Conservation (phyloP, 2,329 filamentous ascomycete genomes). For the Trichoderma cornu-damae region DNA sequence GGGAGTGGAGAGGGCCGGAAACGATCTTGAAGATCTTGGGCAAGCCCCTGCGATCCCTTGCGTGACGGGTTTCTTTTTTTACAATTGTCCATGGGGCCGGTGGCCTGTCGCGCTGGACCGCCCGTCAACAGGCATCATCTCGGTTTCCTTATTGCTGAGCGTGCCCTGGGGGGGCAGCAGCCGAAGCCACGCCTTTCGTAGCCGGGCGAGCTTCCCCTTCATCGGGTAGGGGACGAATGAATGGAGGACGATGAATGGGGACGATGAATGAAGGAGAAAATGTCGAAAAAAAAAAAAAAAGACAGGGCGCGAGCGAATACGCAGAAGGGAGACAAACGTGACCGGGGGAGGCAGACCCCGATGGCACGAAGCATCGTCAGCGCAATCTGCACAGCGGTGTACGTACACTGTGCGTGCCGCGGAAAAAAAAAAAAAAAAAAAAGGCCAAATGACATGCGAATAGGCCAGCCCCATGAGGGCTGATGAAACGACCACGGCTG, state of each 20-base stretch:
- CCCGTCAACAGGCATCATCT: background rate
- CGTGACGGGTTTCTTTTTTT: background rate
- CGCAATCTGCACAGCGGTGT: too few relatives aligned
- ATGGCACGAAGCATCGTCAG: too few relatives aligned
- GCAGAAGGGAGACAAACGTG: too few relatives aligned
- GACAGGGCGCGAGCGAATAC: too few relatives aligned
- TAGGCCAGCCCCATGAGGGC: background rate
- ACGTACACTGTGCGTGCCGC: too few relatives aligned
- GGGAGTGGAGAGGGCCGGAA: conserved; percentile 6
- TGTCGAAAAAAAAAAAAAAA: too few relatives aligned
- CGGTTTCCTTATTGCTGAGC: background rate
- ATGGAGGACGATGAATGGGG: too few relatives aligned
- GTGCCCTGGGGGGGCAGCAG: background rate
- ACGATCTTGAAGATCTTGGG: conserved; percentile 13
- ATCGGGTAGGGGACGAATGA: too few relatives aligned
- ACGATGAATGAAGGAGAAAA: too few relatives aligned
- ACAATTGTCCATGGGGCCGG: background rate
- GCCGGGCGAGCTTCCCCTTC: too few relatives aligned
- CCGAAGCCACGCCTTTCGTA: background rate
- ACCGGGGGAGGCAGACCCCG: too few relatives aligned
- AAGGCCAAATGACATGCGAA: background rate
- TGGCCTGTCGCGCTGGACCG: background rate
- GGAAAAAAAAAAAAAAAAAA: too few relatives aligned
- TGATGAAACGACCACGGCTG: background rate
- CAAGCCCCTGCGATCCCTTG: conserved; percentile 4